phyloP scores from a whole-genome alignment of 2,329 filamentous ascomycete genomes.

The Talaromyces sp. region DNA sequence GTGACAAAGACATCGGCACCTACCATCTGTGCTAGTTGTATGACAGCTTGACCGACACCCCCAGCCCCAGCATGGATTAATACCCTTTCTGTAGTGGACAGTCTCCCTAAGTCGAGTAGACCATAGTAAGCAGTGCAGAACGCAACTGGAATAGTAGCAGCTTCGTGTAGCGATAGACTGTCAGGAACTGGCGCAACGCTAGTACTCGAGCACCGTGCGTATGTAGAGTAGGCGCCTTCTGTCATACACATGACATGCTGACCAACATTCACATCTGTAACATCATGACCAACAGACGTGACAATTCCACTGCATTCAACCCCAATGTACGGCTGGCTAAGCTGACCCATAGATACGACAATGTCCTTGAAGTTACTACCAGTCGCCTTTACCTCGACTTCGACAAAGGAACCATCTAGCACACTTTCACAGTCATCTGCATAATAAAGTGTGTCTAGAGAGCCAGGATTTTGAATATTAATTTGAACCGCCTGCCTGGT shows the following conservation, averaged over 20 bases:
- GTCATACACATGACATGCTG: slow-evolving; percentile 34
- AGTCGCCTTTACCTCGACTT: slow-evolving; percentile 6
- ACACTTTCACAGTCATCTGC: slow-evolving; percentile 13
- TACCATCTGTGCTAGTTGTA: slow-evolving; percentile 18
- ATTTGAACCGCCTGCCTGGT: slow-evolving; percentile 13
- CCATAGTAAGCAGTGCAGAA: slow-evolving; percentile 15
- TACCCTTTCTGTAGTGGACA: slow-evolving; percentile 16
- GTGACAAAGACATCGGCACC: slow-evolving; percentile 14
- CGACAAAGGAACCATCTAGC: slow-evolving; percentile 10
- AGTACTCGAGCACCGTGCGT: slow-evolving; percentile 19
- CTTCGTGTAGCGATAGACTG: slow-evolving; percentile 19
- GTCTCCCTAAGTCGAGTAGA: slow-evolving; percentile 13
- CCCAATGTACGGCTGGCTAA: slow-evolving; percentile 18
- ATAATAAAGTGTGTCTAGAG: slow-evolving; percentile 21
- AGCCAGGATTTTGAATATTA: slow-evolving; percentile 17
- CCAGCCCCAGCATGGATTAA: slow-evolving; percentile 19
- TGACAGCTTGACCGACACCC: slow-evolving; percentile 17
- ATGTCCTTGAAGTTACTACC: slow-evolving; percentile 11
- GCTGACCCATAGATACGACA: slow-evolving; percentile 8
- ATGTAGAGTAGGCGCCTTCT: slow-evolving; percentile 16
- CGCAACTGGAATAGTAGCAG: slow-evolving; percentile 38
- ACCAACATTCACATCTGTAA: slow-evolving; percentile 27
- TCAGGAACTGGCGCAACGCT: slow-evolving; percentile 14
- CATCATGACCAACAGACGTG: slow-evolving; percentile 21
- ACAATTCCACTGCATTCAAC: slow-evolving; percentile 36